Evolutionary conservation across 1,284 basidiomycete species (phyloP).

Genomic region (Puccinia polysora): DNA sequence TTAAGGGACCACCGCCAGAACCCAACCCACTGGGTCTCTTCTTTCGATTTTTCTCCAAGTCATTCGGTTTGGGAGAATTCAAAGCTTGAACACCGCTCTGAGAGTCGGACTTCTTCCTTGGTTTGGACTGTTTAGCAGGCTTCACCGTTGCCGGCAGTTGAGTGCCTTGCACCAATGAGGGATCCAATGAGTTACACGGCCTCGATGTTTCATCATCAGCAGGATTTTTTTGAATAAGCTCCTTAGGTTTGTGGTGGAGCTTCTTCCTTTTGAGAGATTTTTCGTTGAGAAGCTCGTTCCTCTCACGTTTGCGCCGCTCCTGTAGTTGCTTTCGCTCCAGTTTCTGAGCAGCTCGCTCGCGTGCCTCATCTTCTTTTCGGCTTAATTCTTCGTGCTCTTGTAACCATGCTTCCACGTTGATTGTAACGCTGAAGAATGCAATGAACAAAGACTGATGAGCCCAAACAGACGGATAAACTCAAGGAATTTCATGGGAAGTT

Average conservation of each 20-base stretch:
- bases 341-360: slow-evolving; percentile 44
- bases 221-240: background rate
- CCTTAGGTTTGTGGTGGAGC: background rate
- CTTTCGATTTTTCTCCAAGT: slow-evolving; percentile 45
- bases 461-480: background rate
- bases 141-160: background rate
- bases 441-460: background rate
- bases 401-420: slow-evolving; percentile 71
- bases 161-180: background rate
- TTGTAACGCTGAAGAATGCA: slow-evolving; percentile 65
- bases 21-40: slow-evolving; percentile 21
- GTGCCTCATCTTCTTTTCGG: slow-evolving; percentile 43
- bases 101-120: background rate
- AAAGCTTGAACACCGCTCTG: background rate
- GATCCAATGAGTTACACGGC: background rate
- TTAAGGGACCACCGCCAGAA: background rate
- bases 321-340: slow-evolving; percentile 44
- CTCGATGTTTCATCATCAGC: background rate
- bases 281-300: slow-evolving; percentile 4
- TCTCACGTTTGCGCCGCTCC: slow-evolving; percentile 34
- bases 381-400: slow-evolving; percentile 46
- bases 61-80: slow-evolving; percentile 7
- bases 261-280: slow-evolving; percentile 24
- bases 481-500: background rate
- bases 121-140: slow-evolving; percentile 4